Evolutionary conservation across 345 rosid species (phyloP).

Genomic region (Eucalyptus tenuipes): DNA sequence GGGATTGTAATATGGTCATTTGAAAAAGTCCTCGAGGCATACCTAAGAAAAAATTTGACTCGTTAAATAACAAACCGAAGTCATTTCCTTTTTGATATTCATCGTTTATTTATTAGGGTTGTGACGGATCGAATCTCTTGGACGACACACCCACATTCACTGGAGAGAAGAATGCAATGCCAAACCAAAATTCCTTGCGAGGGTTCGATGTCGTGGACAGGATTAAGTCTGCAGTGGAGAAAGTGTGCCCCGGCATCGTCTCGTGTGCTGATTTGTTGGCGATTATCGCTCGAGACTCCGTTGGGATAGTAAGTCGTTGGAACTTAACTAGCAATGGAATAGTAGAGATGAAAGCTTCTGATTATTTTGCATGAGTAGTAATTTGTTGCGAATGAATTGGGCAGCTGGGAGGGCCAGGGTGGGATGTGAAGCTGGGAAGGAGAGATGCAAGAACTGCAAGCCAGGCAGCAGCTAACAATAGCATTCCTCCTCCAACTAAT

Average conservation of each 20-base stretch:
- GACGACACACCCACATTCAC: constrained; percentile 30
- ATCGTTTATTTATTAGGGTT: constrained; percentile 21
- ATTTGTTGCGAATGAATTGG: neutral
- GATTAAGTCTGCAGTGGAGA: constrained; percentile 32
- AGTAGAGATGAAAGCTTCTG: neutral
- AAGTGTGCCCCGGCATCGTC: constrained; percentile 32
- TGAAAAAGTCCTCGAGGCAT: neutral
- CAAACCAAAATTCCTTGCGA: constrained; percentile 25
- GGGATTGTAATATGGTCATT: neutral
- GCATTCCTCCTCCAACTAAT: constrained; percentile 60
- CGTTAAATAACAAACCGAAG: neutral
- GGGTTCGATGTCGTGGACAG: constrained; percentile 30
- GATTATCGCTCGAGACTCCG: constrained; percentile 39
- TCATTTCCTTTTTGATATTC: neutral
- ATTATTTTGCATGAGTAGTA: neutral
- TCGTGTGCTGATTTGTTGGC: constrained; percentile 50
- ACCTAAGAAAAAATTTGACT: neutral
- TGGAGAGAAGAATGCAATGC: constrained; percentile 42
- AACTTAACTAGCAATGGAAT: neutral
- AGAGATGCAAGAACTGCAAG: constrained; percentile 78
- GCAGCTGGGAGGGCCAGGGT: constrained; percentile 72
- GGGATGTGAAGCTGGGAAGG: constrained; percentile 85
- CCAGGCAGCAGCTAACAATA: constrained; percentile 61
- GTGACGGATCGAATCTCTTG: constrained; percentile 42
- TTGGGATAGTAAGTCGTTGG: constrained; percentile 7